Base-by-base conservation (phyloP, 2,329 filamentous ascomycete genomes). In the Alternaria sp. region DNA sequence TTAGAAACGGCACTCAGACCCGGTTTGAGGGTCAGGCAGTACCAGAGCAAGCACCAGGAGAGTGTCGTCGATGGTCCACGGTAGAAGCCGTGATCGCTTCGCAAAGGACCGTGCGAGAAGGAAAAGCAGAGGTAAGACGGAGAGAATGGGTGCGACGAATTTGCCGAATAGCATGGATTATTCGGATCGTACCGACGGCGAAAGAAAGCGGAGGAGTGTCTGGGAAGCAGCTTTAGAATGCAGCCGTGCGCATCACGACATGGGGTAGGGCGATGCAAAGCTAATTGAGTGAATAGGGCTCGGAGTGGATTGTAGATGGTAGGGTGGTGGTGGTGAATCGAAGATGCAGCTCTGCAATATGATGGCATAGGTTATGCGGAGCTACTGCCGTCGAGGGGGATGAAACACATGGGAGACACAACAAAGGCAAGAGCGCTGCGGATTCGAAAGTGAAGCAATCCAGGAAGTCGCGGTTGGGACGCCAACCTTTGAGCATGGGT, bases 31-130 rank as follows among this genome's bases (percentile, higher is more conserved):
- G 29, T 37, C 29, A 9, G 8, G 26, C 24, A 49, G 41, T 52
- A 70, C 71, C 46, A 72, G 46, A 28, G 71, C 62, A 29, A 64
- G 51, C 11, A 66, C 26, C 13, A 73, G 51, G 11, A 72, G 57
- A 23, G 58, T 65, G 45, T 73, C 70, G 45, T 74, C 68, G 8
- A 58, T 53, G 5, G 65, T 59, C 60, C 63, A 68, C 34, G 50
- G 33, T 7, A 65, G 37, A 9, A 54, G 45, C 50, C 55, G 67
- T 48, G 62, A 61, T 14, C 58, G 61, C 59, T 73, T 74, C 31
- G 66, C 56, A 9, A 39, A 39, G 52, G 65, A 61, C 13, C 72
- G 69, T 14, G 63, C 66, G 13, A 58, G 23, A 7, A 70, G 46
- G 42, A 68, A 71, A 14, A 66, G 40, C 21, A 65, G 60, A 28